phyloP scores from a whole-genome alignment of 495 filamentous ascomycete genomes.

The Articulospora tetracladia region DNA sequence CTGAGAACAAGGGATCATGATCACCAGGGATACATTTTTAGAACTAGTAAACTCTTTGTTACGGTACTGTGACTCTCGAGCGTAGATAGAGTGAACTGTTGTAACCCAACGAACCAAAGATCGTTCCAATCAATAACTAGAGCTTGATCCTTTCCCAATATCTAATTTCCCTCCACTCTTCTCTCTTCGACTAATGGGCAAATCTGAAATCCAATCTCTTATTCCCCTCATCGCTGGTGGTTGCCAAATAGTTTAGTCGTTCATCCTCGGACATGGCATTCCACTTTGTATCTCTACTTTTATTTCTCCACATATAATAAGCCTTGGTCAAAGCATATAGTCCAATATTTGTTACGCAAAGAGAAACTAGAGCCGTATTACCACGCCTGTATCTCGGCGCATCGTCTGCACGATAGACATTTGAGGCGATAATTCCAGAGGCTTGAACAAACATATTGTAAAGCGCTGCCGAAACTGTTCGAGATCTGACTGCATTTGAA shows the following conservation, averaged over 20 bases:
- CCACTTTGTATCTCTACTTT: slow-evolving; percentile 40
- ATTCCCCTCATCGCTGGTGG: slow-evolving; percentile 64
- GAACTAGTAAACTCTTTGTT: too few relatives aligned
- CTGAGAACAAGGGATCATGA: too few relatives aligned
- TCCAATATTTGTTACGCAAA: slow-evolving; percentile 48
- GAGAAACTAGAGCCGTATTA: slow-evolving; percentile 58
- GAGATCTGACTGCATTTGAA: slow-evolving; percentile 60
- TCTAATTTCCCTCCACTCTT: too few relatives aligned
- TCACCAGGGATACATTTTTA: too few relatives aligned
- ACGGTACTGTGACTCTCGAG: too few relatives aligned
- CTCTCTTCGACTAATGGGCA: too few relatives aligned
- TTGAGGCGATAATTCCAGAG: slow-evolving; percentile 59
- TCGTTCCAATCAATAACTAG: too few relatives aligned
- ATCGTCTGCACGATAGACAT: slow-evolving; percentile 60
- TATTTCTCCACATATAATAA: slow-evolving; percentile 63
- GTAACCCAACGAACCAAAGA: too few relatives aligned
- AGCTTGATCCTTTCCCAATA: too few relatives aligned
- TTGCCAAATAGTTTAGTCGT: slow-evolving; percentile 56
- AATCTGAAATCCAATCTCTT: slow-evolving; percentile 62
- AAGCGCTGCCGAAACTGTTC: slow-evolving; percentile 59
- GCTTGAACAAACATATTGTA: slow-evolving; percentile 79
- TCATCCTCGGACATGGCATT: slow-evolving; percentile 58
- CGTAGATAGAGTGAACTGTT: too few relatives aligned
- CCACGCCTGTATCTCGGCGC: slow-evolving; percentile 63
- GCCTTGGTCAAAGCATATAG: slow-evolving; percentile 53